Base-by-base conservation (phyloP, 2,329 filamentous ascomycete species). In the Phaeomoniella chlamydospora region DNA sequence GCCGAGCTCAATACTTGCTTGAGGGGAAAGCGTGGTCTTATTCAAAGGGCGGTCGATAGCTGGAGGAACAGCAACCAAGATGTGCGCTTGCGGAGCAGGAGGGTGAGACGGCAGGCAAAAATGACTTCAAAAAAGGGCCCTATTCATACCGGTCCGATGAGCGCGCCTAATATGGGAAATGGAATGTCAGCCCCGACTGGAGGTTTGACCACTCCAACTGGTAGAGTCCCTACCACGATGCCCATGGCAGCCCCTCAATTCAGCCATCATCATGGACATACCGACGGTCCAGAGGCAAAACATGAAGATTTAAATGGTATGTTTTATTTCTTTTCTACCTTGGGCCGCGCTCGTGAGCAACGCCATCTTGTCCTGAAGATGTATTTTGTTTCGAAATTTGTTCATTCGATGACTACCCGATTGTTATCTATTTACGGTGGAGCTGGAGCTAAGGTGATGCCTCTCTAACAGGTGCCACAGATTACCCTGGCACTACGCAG, bases 11-110 rank as follows among this genome's bases (percentile, higher is more conserved):
- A 98, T 57, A 79, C 86, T 5, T 81, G 83, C 39, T 70, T 96
- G 40, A 77, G 88, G 43, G 88, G 88, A 47, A 96, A 96, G 68
- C 75, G 90, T 48, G 90, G 90, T 5, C 69, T 98, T 41, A 98
- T 98, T 47, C 90, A 98, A 64, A 74, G 90, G 45, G 90, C 90
- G 2, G 90, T 98, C 31, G 90, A 98, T 60, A 94, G 87, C 64
- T 96, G 90, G 90, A 74, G 90, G 43, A 98, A 98, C 65, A 96
- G 88, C 70, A 96, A 96, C 62, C 86, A 93, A 62, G 90, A 98
- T 50, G 84, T 85, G 34, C 74, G 87, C 47, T 67, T 96, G 52
- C 76, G 90, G 54, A 96, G 88, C 59, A 73, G 90, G 56, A 73
- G 90, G 49, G 90, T 98, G 39, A 77, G 90, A 46, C 77, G 90